Evolutionary conservation across 257 asterid genomes (phyloP).

Genomic region (Thymus quinquecostatus): DNA sequence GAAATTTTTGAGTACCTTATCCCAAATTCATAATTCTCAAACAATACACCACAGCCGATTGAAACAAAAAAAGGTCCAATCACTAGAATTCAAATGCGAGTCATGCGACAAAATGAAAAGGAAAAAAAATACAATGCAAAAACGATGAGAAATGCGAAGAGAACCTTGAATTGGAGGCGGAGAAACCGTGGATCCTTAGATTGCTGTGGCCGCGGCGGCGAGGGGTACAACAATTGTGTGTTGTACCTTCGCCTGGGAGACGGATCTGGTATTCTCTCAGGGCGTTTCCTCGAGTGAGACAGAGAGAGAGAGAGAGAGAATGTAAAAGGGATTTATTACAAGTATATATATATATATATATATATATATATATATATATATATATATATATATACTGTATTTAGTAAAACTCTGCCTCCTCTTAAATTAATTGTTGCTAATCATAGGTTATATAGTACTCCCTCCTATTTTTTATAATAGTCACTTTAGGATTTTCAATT

Average conservation of each 20-base stretch:
- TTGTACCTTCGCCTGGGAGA: slow-evolving; percentile 25
- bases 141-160: neutral
- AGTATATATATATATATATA: neutral
- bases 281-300: slow-evolving; percentile 13
- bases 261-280: slow-evolving; percentile 26
- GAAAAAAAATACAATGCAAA: neutral
- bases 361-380: neutral
- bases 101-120: too few species aligned
- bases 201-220: neutral
- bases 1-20: neutral
- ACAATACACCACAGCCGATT: neutral
- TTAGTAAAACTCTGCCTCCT: too few species aligned
- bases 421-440: too few species aligned
- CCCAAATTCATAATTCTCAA: slow-evolving; percentile 6
- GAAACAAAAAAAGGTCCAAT: neutral
- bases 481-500: too few species aligned
- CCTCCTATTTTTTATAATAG: too few species aligned
- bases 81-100: neutral
- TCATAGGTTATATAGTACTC: too few species aligned
- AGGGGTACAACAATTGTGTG: slow-evolving; percentile 10
- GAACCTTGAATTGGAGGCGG: slow-evolving; percentile 5
- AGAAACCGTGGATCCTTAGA: neutral
- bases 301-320: neutral
- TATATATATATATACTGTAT: neutral
- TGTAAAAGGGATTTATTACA: too few species aligned